Conservation (phyloP, 371 early-diverging fungal genomes). For the Zychaea mexicana region DNA sequence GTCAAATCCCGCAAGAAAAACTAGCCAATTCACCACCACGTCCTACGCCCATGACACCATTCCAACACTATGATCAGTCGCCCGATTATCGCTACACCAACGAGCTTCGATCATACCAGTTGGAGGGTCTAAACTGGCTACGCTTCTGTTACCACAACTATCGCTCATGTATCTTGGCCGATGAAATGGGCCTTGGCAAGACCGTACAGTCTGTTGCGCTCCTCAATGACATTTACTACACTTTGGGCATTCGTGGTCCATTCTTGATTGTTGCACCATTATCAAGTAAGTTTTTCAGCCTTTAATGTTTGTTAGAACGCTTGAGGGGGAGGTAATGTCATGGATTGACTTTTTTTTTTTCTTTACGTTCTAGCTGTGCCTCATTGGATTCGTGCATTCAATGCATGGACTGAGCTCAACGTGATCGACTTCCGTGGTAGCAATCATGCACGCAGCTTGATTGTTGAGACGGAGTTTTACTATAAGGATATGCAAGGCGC, state of each 20-base stretch:
- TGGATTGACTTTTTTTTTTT: neutral
- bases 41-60: constrained; percentile 53
- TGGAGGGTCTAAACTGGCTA: constrained; percentile 78
- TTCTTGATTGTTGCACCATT: constrained; percentile 82
- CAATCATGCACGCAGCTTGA: constrained; percentile 54
- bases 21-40: constrained; percentile 49
- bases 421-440: constrained; percentile 77
- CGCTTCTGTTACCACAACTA: constrained; percentile 71
- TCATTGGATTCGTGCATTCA: constrained; percentile 79
- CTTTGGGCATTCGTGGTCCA: constrained; percentile 63
- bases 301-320: neutral
- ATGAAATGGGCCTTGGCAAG: constrained; percentile 84
- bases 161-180: constrained; percentile 80
- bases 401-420: constrained; percentile 77
- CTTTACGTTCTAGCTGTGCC: constrained; percentile 49
- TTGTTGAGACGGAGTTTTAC: constrained; percentile 75
- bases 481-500: constrained; percentile 60
- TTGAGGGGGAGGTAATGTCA: neutral
- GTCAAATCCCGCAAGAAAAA: constrained; percentile 49
- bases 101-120: constrained; percentile 69
- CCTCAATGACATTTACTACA: constrained; percentile 67
- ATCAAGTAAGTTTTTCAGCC: constrained; percentile 41
- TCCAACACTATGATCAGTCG: constrained; percentile 66
- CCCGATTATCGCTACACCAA: constrained; percentile 71
- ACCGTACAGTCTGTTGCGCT: constrained; percentile 83